These are phyloP conservation scores for Rhododendron williamsianum DNA, from an alignment of 148 eudicot species.

Conservation along the genomic window DNA sequence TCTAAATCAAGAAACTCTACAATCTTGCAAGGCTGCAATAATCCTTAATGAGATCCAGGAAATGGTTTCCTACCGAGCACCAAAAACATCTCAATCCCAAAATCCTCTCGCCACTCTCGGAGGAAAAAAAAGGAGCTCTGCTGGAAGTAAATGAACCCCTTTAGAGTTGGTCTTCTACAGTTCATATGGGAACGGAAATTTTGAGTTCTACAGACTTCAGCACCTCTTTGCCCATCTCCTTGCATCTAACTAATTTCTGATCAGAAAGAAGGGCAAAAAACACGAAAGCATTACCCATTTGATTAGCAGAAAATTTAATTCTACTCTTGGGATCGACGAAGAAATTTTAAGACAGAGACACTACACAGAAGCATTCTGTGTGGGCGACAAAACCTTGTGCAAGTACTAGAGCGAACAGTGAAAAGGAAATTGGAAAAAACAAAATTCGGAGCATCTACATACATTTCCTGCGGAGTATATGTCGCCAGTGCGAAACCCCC, in stretches of 20 bases:
- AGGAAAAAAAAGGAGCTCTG: background rate
- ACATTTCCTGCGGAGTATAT: conserved; percentile 73
- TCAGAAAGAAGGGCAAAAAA: background rate
- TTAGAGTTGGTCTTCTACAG: background rate
- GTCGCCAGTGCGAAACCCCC: conserved; percentile 83
- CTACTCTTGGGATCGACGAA: background rate
- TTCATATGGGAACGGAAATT: conserved; percentile 43
- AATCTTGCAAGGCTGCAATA: background rate
- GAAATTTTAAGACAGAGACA: background rate
- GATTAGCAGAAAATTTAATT: background rate
- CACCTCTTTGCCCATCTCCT: conserved; percentile 91
- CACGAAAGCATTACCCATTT: background rate
- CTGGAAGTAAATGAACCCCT: too few relatives aligned
- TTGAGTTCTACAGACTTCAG: conserved; percentile 67
- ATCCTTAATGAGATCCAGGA: background rate
- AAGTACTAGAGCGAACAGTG: background rate
- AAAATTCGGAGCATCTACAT: conserved; percentile 12
- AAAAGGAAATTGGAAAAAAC: background rate
- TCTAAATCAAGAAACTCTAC: background rate
- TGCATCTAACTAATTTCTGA: conserved; percentile 92
- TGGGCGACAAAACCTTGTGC: background rate
- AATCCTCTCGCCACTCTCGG: background rate
- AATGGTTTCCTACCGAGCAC: background rate
- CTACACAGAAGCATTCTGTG: too few relatives aligned
- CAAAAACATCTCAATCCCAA: background rate